Percentiles rank a stretch among this genome's conserved stretches.
These are phyloP conservation scores for Nannochloropsis gaditana DNA, from an alignment of 108 stramenopile genomes.

Conservation along the genomic window DNA sequence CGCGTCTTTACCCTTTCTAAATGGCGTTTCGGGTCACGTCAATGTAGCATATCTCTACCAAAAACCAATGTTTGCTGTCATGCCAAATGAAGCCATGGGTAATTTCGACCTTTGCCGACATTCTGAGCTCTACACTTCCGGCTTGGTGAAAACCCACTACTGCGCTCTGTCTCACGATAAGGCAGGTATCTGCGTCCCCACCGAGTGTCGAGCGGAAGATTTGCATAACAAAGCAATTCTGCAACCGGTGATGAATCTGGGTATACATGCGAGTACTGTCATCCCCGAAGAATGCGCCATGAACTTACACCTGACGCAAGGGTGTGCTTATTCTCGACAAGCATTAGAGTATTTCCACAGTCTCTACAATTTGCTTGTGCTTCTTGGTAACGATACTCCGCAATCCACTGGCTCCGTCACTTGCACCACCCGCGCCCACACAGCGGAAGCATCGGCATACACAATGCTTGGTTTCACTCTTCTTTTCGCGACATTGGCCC, in stretches of 20 bases:
- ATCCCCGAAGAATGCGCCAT: not conserved
- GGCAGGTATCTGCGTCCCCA: slow-evolving; percentile 11
- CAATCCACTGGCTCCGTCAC: not conserved
- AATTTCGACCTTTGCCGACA: not conserved
- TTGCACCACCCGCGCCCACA: not conserved
- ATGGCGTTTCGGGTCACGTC: slow-evolving; percentile 19
- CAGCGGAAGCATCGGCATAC: not conserved
- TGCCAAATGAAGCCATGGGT: slow-evolving; percentile 12
- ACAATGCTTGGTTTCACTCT: not conserved
- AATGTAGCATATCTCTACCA: not conserved
- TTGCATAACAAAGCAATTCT: slow-evolving; percentile 1
- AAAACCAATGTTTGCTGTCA: slow-evolving; percentile 18
- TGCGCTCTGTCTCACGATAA: not conserved
- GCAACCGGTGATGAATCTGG: not conserved
- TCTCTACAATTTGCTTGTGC: not conserved
- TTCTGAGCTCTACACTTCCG: slow-evolving; percentile 6
- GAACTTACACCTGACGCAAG: not conserved
- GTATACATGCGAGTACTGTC: not conserved
- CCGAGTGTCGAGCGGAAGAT: not conserved
- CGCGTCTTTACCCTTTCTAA: slow-evolving; percentile 14
- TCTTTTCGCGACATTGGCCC: not conserved
- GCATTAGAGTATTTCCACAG: not conserved
- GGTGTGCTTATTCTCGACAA: not conserved
- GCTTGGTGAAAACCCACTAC: not conserved
- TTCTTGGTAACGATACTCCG: not conserved